These are phyloP conservation scores for Cantharellus cinnabarinus DNA, from an alignment of 768 basidiomycete species.

Conservation along the genomic window DNA sequence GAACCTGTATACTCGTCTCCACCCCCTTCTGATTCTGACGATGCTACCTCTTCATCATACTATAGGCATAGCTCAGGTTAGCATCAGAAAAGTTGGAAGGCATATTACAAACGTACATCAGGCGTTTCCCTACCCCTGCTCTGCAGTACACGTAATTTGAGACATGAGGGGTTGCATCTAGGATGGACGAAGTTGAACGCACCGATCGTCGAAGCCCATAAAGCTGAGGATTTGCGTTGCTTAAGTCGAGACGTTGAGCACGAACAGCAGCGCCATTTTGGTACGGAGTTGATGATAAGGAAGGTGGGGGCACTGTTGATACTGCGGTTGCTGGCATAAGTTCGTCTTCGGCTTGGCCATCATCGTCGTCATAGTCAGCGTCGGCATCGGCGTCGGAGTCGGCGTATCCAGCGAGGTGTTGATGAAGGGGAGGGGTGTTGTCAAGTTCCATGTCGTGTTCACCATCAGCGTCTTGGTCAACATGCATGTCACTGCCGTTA, in stretches of 20 bases:
- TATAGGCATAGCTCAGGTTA: too few relatives aligned
- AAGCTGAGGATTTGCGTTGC: slow-evolving; percentile 11
- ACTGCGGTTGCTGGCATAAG: slow-evolving; percentile 4
- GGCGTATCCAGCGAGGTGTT: background rate
- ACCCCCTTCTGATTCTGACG: background rate
- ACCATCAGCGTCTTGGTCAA: background rate
- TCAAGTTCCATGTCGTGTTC: slow-evolving; percentile 30
- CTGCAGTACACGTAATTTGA: background rate
- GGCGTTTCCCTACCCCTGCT: background rate
- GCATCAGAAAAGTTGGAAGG: background rate
- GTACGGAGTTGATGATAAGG: background rate
- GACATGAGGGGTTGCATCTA: background rate
- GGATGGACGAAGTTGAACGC: slow-evolving; percentile 2
- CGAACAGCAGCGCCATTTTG: background rate
- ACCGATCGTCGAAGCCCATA: slow-evolving; percentile 15
- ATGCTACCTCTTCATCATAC: too few relatives aligned
- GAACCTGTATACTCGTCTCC: background rate
- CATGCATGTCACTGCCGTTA: background rate
- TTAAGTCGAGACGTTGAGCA: slow-evolving; percentile 9
- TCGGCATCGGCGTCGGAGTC: background rate
- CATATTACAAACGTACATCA: background rate
- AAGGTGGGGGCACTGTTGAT: background rate
- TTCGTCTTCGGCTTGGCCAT: slow-evolving; percentile 8
- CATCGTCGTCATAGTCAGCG: slow-evolving; percentile 1
- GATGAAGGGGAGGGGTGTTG: slow-evolving; percentile 10